These are phyloP conservation scores for Septoria linicola DNA, from an alignment of 2,329 filamentous ascomycete species.

Conservation along the genomic window DNA sequence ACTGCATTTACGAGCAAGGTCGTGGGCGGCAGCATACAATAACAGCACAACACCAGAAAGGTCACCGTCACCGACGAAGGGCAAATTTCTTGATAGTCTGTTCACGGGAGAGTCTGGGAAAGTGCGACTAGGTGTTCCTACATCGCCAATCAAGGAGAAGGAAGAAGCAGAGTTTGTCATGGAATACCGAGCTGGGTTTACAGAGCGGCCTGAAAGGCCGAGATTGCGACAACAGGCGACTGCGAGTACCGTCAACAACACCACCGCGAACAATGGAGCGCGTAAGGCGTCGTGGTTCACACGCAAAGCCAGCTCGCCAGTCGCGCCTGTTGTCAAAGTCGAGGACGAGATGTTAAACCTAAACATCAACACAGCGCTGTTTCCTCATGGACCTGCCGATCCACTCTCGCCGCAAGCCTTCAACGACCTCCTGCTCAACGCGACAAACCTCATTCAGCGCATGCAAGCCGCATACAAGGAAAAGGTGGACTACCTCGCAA, in stretches of 20 bases:
- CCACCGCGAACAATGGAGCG: conserved; percentile 1
- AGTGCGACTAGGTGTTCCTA: conserved; percentile 34
- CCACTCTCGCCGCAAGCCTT: conserved; percentile 55
- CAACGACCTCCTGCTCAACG: conserved; percentile 57
- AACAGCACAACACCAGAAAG: conserved; percentile 16
- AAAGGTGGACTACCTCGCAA: conserved; percentile 51
- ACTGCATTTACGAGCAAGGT: conserved; percentile 35
- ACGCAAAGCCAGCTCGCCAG: conserved; percentile 27
- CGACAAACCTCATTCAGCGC: conserved; percentile 54
- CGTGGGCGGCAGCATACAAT: conserved; percentile 33
- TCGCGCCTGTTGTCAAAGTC: conserved; percentile 11
- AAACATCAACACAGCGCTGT: conserved; percentile 55
- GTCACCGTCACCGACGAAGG: conserved; percentile 16
- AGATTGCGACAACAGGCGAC: conserved; percentile 17
- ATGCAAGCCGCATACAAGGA: conserved; percentile 59
- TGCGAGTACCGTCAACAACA: conserved; percentile 8
- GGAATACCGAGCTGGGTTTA: conserved; percentile 39
- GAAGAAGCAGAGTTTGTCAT: conserved; percentile 38
- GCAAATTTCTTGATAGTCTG: conserved; percentile 34
- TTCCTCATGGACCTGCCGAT: conserved; percentile 52
- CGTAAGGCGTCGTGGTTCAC: conserved; percentile 37
- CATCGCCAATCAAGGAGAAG: conserved; percentile 32
- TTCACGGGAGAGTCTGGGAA: conserved; percentile 39
- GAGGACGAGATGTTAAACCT: conserved; percentile 55
- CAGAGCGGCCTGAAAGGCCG: conserved; percentile 33